Evolutionary conservation across 1,284 basidiomycete species (phyloP), one percentile per base, ranked within the genome.

Genomic region (Trametes hirsuta): DNA sequence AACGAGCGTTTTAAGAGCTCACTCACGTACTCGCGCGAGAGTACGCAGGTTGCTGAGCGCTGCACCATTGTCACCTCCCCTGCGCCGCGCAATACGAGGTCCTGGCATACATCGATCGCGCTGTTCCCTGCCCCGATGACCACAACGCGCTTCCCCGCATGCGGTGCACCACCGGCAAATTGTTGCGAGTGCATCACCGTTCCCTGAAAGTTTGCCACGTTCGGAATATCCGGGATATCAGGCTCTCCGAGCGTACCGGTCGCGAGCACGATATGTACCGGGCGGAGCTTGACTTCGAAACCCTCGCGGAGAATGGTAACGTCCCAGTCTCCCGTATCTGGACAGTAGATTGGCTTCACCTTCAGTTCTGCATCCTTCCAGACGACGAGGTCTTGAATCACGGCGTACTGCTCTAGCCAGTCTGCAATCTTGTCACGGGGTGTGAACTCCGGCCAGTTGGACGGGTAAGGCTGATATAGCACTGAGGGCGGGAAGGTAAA

Each of bases 361-460:
- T 60, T 47, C 34, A 80, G 55, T 63, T 79, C 79, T 0, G 83
- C 77, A n/a, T 81, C 80, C 0, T 82, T 84, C 87, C 88, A 90
- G 22, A 85, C 76, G 64, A 85, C 83, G 42, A 89, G 68, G 61
- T 89, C 86, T 66, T 89, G 78, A 1, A 80, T 74, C 35, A 81
- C 76, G 3, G 84, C 86, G 71, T 89, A 91, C 8, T 75, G 73
- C 69, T 90, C 85, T 3, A 89, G 74, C 83, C 85, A 90, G 69
- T 87, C 82, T 0, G 83, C 87, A 2, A 90, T 71, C 66, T 81
- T 72, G 50, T 70, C 71, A 0, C 68, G 65, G 1, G 72, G 71
- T 3, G 71, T 70, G 55, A 59, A 74, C 18, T 66, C 58, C 0
- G 71, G 71, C 71, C 72, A 72, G 42, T 70, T 71, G 0, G 56